Conservation (phyloP, 495 filamentous ascomycete genomes). For the Terfezia claveryi region DNA sequence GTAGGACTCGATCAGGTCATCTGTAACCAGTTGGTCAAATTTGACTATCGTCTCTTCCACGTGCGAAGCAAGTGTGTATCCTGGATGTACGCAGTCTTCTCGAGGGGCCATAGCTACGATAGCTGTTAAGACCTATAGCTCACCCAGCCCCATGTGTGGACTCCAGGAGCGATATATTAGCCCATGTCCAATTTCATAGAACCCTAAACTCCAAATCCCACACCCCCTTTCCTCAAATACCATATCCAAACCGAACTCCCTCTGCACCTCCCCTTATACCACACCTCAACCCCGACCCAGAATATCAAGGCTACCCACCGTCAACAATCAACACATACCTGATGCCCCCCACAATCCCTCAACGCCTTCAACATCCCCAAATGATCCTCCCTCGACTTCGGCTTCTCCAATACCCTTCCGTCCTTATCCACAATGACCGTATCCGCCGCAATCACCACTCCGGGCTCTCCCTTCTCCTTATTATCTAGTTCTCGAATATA, state of each 20-base stretch:
- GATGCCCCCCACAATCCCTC: constrained; percentile 46
- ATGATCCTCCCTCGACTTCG: constrained; percentile 31
- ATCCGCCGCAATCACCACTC: constrained; percentile 73
- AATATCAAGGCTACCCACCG: no score
- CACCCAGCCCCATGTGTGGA: no score
- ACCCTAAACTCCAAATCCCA: no score
- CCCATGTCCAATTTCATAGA: no score
- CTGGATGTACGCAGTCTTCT: constrained; percentile 50
- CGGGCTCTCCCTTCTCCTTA: constrained; percentile 38
- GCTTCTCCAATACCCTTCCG: constrained; percentile 76
- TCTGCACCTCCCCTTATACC: no score
- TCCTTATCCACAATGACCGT: constrained; percentile 62
- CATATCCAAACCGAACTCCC: no score
- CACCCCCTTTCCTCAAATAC: no score
- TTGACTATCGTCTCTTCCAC: constrained; percentile 74
- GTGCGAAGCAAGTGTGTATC: constrained; percentile 57
- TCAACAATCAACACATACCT: no score
- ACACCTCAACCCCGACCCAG: no score
- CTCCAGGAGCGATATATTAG: no score
- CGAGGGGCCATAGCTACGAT: constrained; percentile 62
- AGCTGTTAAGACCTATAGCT: constrained; percentile 40
- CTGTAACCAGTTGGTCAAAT: constrained; percentile 51
- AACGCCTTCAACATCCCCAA: constrained; percentile 23
- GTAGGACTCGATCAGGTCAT: constrained; percentile 71
- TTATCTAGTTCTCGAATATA: constrained; percentile 47